Percentiles rank a stretch among this genome's conserved stretches.
Conservation (phyloP, 1,284 basidiomycete species). For the Cerrena zonata region DNA sequence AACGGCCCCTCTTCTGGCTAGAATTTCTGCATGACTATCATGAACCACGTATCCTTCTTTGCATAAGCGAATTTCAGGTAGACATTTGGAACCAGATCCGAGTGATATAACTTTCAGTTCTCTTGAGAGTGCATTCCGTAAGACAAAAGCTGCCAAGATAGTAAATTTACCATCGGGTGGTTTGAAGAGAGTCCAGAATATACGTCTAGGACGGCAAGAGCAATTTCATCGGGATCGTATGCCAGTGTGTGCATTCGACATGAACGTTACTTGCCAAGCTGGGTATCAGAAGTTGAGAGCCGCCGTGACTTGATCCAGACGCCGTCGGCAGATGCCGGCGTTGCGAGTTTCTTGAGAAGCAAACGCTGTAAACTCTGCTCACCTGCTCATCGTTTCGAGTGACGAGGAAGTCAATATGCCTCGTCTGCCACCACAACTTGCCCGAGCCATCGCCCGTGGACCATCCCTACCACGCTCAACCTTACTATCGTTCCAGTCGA, state of each 20-base stretch:
- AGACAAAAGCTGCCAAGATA: slow-evolving; percentile 53
- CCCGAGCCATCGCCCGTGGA: slow-evolving; percentile 3
- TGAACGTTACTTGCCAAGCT: neutral
- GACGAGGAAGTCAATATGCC: slow-evolving; percentile 6
- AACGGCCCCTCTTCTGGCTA: slow-evolving; percentile 74
- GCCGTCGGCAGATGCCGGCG: neutral
- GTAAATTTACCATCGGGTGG: slow-evolving; percentile 54
- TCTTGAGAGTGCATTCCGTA: slow-evolving; percentile 22
- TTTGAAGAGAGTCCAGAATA: slow-evolving; percentile 42
- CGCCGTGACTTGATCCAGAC: neutral
- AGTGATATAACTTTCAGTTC: slow-evolving; percentile 57
- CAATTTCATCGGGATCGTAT: slow-evolving; percentile 20
- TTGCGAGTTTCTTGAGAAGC: neutral
- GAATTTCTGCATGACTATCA: slow-evolving; percentile 86
- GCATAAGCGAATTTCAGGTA: slow-evolving; percentile 63
- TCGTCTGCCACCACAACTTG: slow-evolving; percentile 6
- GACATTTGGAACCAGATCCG: slow-evolving; percentile 83
- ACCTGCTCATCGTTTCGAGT: neutral
- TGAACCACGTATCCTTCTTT: slow-evolving; percentile 76
- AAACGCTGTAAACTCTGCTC: neutral
- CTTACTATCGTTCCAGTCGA: neutral
- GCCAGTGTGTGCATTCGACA: slow-evolving; percentile 18
- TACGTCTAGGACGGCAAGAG: slow-evolving; percentile 31
- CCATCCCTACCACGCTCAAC: neutral
- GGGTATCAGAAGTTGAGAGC: neutral